A percentile compares a stretch with the other conserved stretches of the same genome.
Evolutionary conservation across 179 eudicot genomes (phyloP).

Genomic region (Drosera spatulata): DNA sequence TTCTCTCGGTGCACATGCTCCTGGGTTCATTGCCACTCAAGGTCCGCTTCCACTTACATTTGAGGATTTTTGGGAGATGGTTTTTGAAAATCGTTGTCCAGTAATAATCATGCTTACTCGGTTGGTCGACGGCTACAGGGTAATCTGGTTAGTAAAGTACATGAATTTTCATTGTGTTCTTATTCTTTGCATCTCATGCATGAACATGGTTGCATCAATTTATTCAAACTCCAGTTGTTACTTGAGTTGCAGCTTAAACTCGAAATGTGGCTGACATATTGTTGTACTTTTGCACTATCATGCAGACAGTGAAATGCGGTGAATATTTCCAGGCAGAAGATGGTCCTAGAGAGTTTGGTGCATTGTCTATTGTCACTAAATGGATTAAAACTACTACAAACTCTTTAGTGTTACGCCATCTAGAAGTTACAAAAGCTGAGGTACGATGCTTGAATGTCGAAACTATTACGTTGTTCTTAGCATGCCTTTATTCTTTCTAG

Average conservation of each 20-base stretch:
- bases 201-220: no score
- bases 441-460: conserved; percentile 20
- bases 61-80: conserved; percentile 99
- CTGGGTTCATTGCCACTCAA: conserved; percentile 93
- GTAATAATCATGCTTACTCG: conserved; percentile 84
- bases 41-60: conserved; percentile 77
- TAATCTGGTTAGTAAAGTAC: conserved; percentile 16
- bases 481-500: no score
- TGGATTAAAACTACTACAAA: conserved; percentile 40
- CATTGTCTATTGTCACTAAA: conserved; percentile 50
- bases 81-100: conserved; percentile 71
- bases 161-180: neutral
- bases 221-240: no score
- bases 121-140: conserved; percentile 69
- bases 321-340: conserved; percentile 82
- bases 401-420: conserved; percentile 60
- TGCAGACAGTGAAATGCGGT: conserved; percentile 80
- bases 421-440: conserved; percentile 75
- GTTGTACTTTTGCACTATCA: neutral
- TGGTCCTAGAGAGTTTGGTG: conserved; percentile 54
- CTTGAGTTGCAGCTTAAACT: no score
- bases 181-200: neutral
- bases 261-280: no score
- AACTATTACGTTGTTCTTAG: no score
- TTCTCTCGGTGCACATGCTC: conserved; percentile 38